These are phyloP conservation scores for Fraxinus xanthoxyloides DNA, from an alignment of 305 asterid species.

Conservation along the genomic window DNA sequence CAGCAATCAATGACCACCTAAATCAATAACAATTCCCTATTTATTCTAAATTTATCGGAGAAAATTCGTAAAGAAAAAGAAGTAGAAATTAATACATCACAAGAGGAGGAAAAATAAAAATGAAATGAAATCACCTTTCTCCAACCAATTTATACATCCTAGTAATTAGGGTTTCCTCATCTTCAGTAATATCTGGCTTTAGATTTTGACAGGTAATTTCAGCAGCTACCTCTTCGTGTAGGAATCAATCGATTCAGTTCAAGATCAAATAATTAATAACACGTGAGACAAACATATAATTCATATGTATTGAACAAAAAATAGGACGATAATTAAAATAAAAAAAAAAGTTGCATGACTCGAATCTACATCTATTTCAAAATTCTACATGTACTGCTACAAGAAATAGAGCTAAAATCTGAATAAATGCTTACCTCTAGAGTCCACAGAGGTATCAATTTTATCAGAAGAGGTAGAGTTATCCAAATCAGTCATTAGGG, in stretches of 20 bases:
- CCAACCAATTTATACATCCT: slow-evolving; percentile 58
- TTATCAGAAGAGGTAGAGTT: slow-evolving; percentile 5
- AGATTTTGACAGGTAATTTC: slow-evolving; percentile 28
- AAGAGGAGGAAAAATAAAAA: neutral
- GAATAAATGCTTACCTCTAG: slow-evolving; percentile 28
- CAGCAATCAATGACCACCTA: slow-evolving; percentile 62
- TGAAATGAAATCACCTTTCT: slow-evolving; percentile 32
- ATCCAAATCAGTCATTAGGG: slow-evolving; percentile 36
- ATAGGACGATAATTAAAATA: no score
- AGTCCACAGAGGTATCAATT: neutral
- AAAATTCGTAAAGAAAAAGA: neutral
- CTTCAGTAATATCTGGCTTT: slow-evolving; percentile 39
- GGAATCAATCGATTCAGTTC: neutral
- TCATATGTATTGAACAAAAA: neutral
- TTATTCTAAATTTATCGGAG: neutral
- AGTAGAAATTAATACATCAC: neutral
- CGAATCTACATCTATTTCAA: neutral
- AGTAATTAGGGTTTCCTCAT: slow-evolving; percentile 54
- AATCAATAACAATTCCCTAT: neutral
- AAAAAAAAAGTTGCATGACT: neutral
- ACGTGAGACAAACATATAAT: neutral
- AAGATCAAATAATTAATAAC: neutral
- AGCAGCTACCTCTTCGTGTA: slow-evolving; percentile 18
- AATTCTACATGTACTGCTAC: neutral
- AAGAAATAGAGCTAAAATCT: neutral